Base-by-base conservation (phyloP, 2,329 filamentous ascomycete genomes). In the Lachnellula arida region DNA sequence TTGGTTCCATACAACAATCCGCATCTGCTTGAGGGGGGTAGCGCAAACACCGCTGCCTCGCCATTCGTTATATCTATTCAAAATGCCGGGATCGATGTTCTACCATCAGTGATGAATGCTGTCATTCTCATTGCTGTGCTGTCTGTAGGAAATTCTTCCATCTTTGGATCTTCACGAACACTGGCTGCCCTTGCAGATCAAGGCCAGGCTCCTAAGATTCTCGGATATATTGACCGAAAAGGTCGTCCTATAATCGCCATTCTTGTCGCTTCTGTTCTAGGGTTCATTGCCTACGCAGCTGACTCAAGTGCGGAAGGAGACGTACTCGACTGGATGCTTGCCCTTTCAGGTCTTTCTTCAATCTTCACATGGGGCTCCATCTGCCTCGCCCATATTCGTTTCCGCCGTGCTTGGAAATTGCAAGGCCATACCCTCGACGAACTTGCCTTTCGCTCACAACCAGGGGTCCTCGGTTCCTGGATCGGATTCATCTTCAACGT, bases 31-130 rank as follows among this genome's bases (percentile, higher is more conserved):
- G 76, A 77, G 11, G 77, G 78, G 42, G 75, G 71, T 23, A 76
- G 77, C n/a, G 81, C 81, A 49, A 83, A 91, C 69, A 82, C 86
- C 44, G 83, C 84, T 25, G 88, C 91, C 1, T 96, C 91, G 2
- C 93, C 93, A 1, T 97, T 97, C 70, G 92, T 97, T 65, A 95
- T 97, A 66, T 90, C 92, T 60, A 96, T 96, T 64, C 78, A 88
- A 63, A 87, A 91, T 60, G 91, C 91, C 1, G 87, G 89, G 8
- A 95, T 97, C 65, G 75, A 82, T 43, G 86, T 87, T 2, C 81
- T 97, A 2, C 90, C 91, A 2, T 92, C 88, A 0, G 81, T 97
- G 53, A 95, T 97, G 88, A 97, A 97, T 72, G 85, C 84, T n/a
- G 91, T 97, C 58, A 96, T 97, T 70, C 84, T 97, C 68, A 84